Base-by-base conservation (phyloP, 768 basidiomycete species). In the Suillus decipiens region DNA sequence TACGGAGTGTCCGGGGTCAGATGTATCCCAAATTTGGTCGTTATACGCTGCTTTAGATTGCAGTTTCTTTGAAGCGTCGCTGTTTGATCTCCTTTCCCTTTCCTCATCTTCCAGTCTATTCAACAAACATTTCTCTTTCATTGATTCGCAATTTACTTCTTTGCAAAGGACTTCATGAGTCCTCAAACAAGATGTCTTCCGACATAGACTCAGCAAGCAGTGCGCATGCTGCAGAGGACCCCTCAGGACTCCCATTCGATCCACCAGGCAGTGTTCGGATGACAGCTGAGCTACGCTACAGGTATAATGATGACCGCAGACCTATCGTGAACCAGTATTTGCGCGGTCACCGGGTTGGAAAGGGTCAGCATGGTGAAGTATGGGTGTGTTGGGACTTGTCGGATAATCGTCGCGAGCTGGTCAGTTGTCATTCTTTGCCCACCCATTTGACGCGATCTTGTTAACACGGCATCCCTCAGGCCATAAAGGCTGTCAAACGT, bases 281-380 rank as follows among this genome's bases (percentile, higher is more conserved):
- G 66, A 85, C 85, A 41, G 72, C 77, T 62, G 71, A 77, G 53
- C 73, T 84, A 58, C 71, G 77, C 61, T 76, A 79, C 60, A 74
- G 77, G 64, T 72, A 78, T 65, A 79, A 77, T 60, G 75, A 75
- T 43, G 77, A 77, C 64, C 71, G 68, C 76, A 80, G 74, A 11
- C 74, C 74, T 48, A 85, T 88, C 78, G 76, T 97, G 68, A 98
- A 98, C 79, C 92, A 96, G 75, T 98, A 96, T 75, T 79, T 87
- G 55, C 86, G 95, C 62, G 80, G 88, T 60, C 81, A 83, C 61
- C 84, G 85, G 70, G 87, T 97, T 24, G 96, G 96, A 24, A 86
- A 84, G 63, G 96, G 96, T 14, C 92, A 93, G 72, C 95, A 97
- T 71, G 96, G 96, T 55, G 87, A 90, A 70, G 96, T 98, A 64